A percentile compares a stretch with the other conserved stretches of the same genome.
Conservation (phyloP, 768 basidiomycete genomes). For the Sporobolomyces pararoseus region DNA sequence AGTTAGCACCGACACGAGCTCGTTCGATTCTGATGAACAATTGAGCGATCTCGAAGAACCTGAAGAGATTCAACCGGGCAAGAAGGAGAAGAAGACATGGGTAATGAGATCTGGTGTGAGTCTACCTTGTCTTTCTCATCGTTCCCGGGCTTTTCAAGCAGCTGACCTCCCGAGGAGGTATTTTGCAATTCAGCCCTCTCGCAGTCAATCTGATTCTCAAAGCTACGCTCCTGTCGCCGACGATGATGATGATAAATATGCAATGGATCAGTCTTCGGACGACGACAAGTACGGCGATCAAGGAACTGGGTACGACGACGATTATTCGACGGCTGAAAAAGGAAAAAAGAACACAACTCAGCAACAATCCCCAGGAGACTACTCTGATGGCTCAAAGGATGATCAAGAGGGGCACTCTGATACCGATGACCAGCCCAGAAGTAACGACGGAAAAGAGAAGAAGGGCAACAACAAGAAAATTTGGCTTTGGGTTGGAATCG, state of each 20-base stretch:
- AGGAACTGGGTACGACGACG: neutral
- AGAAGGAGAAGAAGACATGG: neutral
- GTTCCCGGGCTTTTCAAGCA: no score
- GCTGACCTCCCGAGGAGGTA: neutral
- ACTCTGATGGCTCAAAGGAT: no score
- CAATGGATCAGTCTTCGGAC: neutral
- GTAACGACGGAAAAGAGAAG: neutral
- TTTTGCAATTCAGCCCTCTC: neutral
- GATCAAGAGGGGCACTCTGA: no score
- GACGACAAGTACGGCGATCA: neutral
- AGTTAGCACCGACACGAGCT: neutral
- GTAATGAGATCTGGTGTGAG: slow-evolving; percentile 13
- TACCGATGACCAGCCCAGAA: no score
- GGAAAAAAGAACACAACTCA: neutral
- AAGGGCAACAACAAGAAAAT: slow-evolving; percentile 9
- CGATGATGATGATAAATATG: neutral
- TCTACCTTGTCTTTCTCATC: neutral
- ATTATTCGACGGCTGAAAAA: slow-evolving; percentile 5
- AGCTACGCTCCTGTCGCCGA: neutral
- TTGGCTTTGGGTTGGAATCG: slow-evolving; percentile 11
- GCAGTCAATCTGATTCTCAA: neutral
- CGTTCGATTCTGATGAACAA: slow-evolving; percentile 10
- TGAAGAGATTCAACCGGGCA: neutral
- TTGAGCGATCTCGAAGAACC: slow-evolving; percentile 6
- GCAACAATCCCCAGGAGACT: no score